Base-by-base conservation (phyloP, 306 rosid genomes). In the Cicer bijugum region DNA sequence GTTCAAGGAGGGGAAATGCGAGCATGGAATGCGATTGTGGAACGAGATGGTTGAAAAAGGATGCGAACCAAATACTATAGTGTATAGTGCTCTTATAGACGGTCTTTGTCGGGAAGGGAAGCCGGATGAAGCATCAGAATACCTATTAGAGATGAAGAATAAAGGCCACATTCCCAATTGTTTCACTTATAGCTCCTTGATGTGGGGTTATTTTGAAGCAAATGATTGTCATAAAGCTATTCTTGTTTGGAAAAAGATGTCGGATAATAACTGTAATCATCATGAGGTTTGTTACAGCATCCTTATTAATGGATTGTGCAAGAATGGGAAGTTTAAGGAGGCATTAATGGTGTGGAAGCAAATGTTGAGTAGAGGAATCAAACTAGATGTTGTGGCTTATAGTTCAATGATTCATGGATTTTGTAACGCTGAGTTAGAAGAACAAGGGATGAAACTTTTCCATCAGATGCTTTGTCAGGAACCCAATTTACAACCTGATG, bases 371-470 rank as follows among this genome's bases (percentile, higher is more conserved):
- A 81, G 83, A 81, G 96, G 97, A 73, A 76, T 83, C 56, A 91
- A 87, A 85, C 89, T 85, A 65, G 98, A 94, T 82, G 95, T 89
- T 67, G 90, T 94, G 84, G 91, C 92, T 75, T 94, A 89, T 81
- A 94, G 92, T 81, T 91, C 96, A 58, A 84, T 94, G 96, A 94
- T 94, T 87, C 88, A 88, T 68, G 96, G 97, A 61, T 89, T 91
- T 59, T 94, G 98, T 78, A 87, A 83, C 52, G 84, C 88, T 53
- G 84, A 88, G 64, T 83, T 77, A 69, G 82, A 89, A 52, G 98
- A 86, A 52, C 87, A 88, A 80, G 96, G 98, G 58, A 47, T 91
- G 86, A 86, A 88, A 77, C 94, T 93, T 78, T 93, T 93, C 80
- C 63, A 91, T 65, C 91, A 89, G 78, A 89, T 91, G 98, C 92